Evolutionary conservation across 169 alveolate species (phyloP).

Genomic region (Plasmodium inui): DNA sequence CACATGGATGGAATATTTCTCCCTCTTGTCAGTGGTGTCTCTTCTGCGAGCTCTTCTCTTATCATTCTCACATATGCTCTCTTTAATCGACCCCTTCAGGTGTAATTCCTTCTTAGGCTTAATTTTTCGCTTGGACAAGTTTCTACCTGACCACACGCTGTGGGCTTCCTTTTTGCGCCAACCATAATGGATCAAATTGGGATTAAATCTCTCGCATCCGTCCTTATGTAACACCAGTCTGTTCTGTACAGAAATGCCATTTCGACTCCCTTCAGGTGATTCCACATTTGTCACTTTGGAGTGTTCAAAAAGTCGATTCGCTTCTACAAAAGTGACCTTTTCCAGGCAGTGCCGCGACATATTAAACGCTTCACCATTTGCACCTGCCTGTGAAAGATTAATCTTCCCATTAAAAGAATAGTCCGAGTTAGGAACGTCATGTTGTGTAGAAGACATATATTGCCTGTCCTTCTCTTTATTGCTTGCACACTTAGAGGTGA

Average conservation of each 20-base stretch:
- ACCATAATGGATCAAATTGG: background rate
- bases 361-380: background rate
- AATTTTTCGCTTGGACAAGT: background rate
- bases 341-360: background rate
- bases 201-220: background rate
- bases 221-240: background rate
- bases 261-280: background rate
- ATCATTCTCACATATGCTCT: background rate
- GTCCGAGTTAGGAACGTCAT: background rate
- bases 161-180: background rate
- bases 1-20: background rate
- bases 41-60: background rate
- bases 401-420: constrained; percentile 28
- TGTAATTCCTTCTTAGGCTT: background rate
- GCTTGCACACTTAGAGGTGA: background rate
- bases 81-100: background rate
- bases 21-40: constrained; percentile 12
- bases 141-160: background rate
- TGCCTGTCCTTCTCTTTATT: background rate
- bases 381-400: background rate
- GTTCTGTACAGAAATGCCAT: background rate
- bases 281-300: background rate
- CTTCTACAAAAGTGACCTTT: background rate
- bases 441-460: background rate
- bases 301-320: background rate